Percentiles rank a stretch among this genome's conserved stretches.
phyloP scores from a whole-genome alignment of 768 basidiomycete genomes.

The Cystofilobasidium macerans region DNA sequence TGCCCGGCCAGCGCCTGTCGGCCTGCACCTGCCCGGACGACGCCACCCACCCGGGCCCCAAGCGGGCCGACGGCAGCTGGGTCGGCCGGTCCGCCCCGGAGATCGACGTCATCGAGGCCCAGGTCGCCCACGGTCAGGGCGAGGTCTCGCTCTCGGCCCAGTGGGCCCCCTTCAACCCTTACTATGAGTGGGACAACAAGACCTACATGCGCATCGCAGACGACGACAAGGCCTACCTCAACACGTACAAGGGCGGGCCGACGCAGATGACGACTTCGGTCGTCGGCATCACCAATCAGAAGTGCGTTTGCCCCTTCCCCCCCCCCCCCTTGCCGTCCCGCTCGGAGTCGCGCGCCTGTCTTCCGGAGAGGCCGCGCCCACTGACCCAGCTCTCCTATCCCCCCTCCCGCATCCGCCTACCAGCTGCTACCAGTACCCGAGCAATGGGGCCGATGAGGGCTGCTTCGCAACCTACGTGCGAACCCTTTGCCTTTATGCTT shows the following conservation, averaged over 20 bases:
- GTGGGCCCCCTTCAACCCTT: neutral
- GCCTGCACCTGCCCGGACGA: neutral
- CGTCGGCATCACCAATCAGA: constrained; percentile 19
- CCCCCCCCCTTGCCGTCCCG: too few relatives aligned
- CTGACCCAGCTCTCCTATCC: too few relatives aligned
- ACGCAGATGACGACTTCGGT: constrained; percentile 16
- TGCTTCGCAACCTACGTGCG: constrained; percentile 23
- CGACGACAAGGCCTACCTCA: constrained; percentile 4
- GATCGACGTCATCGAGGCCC: constrained; percentile 67
- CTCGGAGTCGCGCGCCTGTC: too few relatives aligned
- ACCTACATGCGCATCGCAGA: too few relatives aligned
- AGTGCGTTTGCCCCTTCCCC: too few relatives aligned
- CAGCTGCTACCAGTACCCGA: constrained; percentile 15
- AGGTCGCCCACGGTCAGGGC: constrained; percentile 16
- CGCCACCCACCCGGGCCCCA: neutral
- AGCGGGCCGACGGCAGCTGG: neutral
- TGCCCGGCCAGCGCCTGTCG: constrained; percentile 57
- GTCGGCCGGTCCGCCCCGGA: constrained; percentile 33
- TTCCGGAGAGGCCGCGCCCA: too few relatives aligned
- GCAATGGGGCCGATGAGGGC: neutral
- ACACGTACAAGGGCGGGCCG: constrained; percentile 23
- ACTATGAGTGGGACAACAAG: neutral
- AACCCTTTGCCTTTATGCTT: too few relatives aligned
- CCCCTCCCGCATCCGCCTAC: too few relatives aligned
- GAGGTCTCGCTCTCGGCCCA: constrained; percentile 11